A percentile compares a stretch with the other conserved stretches of the same genome.
phyloP scores from a whole-genome alignment of 768 basidiomycete species.

The Cystobasidium ongulense region DNA sequence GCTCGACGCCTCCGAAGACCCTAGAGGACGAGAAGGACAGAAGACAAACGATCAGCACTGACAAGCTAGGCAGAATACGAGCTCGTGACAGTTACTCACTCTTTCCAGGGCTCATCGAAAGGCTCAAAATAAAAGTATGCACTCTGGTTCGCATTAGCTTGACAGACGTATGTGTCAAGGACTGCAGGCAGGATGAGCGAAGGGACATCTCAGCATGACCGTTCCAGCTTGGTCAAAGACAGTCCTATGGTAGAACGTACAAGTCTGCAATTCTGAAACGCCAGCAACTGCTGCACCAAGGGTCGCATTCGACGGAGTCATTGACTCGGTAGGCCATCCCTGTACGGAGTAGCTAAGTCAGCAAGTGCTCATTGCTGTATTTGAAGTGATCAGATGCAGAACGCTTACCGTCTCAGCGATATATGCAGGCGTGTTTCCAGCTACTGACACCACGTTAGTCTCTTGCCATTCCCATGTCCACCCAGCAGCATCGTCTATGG shows the following conservation, averaged over 20 bases:
- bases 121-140: conserved; percentile 54
- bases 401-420: conserved; percentile 70
- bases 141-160: conserved; percentile 70
- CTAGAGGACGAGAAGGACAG: not conserved
- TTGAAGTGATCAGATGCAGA: not conserved
- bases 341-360: not conserved
- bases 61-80: too few species aligned
- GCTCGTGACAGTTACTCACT: conserved; percentile 17
- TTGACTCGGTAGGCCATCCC: conserved; percentile 47
- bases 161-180: conserved; percentile 77
- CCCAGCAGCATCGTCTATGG: conserved; percentile 58
- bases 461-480: conserved; percentile 81
- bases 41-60: not conserved
- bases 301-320: conserved; percentile 38
- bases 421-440: conserved; percentile 70
- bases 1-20: conserved; percentile 71
- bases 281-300: conserved; percentile 32
- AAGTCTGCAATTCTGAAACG: conserved; percentile 51
- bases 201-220: not conserved
- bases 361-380: not conserved
- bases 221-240: not conserved
- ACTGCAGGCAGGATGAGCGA: conserved; percentile 41
- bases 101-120: conserved; percentile 41
- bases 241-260: not conserved
- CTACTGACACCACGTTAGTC: conserved; percentile 43